Base-by-base conservation (phyloP, 495 filamentous ascomycete species). In the Penicillium subrubescens region DNA sequence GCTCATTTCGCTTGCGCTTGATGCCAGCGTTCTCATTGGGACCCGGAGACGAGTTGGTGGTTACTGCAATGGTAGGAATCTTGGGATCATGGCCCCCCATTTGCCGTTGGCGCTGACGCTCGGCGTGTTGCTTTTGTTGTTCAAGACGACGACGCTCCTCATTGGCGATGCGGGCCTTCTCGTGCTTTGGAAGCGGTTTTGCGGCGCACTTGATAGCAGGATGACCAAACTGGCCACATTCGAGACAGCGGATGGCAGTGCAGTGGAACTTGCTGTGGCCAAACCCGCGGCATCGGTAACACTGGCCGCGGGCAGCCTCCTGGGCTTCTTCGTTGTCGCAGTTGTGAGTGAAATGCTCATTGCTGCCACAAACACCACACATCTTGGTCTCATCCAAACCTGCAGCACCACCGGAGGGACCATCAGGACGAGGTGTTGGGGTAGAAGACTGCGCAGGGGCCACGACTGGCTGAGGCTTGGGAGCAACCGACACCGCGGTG, bases 191-290 rank as follows among this genome's bases (percentile, higher is more conserved):
- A 14, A 85, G 69, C 37, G 59, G 17, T 29, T 68, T 71, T 3
- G 69, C 61, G 34, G 71, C 71, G 71, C 83, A 86, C 12, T 60
- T 64, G 37, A 50, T 41, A 21, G 73, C 46, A 12, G 54, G 23
- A 62, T 86, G 84, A 27, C 83, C 84, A 59, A 80, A 65, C 44
- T 73, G 65, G 33, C 84, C 83, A 64, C 84, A 86, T 57, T 78
- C 73, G 19, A 70, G 43, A 59, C 84, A 86, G 31, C 81, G 76
- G 21, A 76, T 75, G 19, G 73, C 73, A 17, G 68, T 73, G 60
- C 84, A 86, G 48, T 65, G 35, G 14, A 51, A 46, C 33, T 70
- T 77, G 15, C 58, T 75, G 67, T 84, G 83, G n/a, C 77, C 77
- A 17, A 67, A 23, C 29, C 69, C 59, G 17, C 76, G 73, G 56